Evolutionary conservation across 345 rosid genomes (phyloP).

Genomic region (Gossypium ekmanianum): DNA sequence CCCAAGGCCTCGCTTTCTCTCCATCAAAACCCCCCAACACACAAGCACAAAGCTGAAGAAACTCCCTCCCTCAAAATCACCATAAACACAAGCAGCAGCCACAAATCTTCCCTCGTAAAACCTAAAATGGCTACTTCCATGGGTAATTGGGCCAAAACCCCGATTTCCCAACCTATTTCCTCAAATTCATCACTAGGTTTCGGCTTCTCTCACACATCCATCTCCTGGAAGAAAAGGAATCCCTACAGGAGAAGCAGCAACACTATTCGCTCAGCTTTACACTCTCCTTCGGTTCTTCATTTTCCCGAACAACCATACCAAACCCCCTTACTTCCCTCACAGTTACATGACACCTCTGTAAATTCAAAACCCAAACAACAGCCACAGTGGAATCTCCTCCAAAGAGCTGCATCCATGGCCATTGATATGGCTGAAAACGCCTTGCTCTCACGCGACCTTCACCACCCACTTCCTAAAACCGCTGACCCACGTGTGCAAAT

Average conservation of each 20-base stretch:
- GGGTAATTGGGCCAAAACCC: conserved; percentile 33
- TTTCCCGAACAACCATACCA: conserved; percentile 47
- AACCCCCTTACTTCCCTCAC: conserved; percentile 21
- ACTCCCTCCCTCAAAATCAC: not conserved
- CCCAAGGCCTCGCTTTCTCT: conserved; percentile 10
- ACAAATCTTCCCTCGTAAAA: not conserved
- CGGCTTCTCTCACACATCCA: conserved; percentile 26
- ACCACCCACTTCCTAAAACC: conserved; percentile 69
- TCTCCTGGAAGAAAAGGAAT: conserved; percentile 16
- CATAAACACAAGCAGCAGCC: not conserved
- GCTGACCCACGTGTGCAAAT: conserved; percentile 81
- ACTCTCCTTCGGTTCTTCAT: conserved; percentile 53
- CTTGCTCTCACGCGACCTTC: conserved; percentile 55
- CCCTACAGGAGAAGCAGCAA: conserved; percentile 15
- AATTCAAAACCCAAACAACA: conserved; percentile 18
- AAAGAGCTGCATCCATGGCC: conserved; percentile 61
- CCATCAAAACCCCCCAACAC: not conserved
- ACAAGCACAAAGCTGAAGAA: not conserved
- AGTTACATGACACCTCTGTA: conserved; percentile 17
- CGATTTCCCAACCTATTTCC: conserved; percentile 30
- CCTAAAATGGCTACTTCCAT: conserved; percentile 48
- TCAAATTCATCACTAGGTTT: conserved; percentile 18
- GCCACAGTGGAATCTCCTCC: conserved; percentile 56
- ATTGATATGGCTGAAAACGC: conserved; percentile 62
- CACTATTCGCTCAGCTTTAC: conserved; percentile 32